Evolutionary conservation across 371 early-diverging fungal genomes (phyloP).

Genomic region (Mucor piriformis): DNA sequence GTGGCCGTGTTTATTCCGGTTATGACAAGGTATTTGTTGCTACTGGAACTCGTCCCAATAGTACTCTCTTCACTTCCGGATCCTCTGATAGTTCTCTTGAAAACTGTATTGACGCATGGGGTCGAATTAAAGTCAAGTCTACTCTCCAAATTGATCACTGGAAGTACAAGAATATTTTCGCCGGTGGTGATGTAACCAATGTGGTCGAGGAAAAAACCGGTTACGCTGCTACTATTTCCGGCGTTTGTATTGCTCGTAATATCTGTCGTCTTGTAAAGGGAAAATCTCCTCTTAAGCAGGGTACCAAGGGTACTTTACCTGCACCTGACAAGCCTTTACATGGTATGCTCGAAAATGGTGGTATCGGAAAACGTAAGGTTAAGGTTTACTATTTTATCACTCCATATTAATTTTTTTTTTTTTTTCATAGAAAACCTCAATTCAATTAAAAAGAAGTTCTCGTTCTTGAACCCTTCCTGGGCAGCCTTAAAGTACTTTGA

Average conservation of each 20-base stretch:
- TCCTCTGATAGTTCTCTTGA: constrained; percentile 28
- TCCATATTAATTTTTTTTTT: not conserved
- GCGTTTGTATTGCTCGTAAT: constrained; percentile 57
- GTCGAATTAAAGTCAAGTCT: constrained; percentile 58
- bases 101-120: constrained; percentile 39
- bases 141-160: constrained; percentile 67
- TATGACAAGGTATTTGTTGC: constrained; percentile 45
- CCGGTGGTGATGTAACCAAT: constrained; percentile 71
- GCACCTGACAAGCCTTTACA: constrained; percentile 45
- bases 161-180: constrained; percentile 63
- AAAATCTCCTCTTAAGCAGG: constrained; percentile 44
- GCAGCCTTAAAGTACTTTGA: constrained; percentile 46
- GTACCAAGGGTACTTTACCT: constrained; percentile 44
- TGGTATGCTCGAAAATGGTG: constrained; percentile 45
- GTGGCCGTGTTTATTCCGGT: constrained; percentile 34
- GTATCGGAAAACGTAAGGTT: constrained; percentile 51
- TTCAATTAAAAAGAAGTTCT: constrained; percentile 31
- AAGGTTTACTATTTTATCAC: not conserved
- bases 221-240: constrained; percentile 61
- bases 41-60: constrained; percentile 49
- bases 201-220: constrained; percentile 68
- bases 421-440: constrained; percentile 22
- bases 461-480: constrained; percentile 41
- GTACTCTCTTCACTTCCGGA: constrained; percentile 24
- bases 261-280: constrained; percentile 55